phyloP scores from a whole-genome alignment of 805 yeast genomes.

The Isabelozyma heimii region DNA sequence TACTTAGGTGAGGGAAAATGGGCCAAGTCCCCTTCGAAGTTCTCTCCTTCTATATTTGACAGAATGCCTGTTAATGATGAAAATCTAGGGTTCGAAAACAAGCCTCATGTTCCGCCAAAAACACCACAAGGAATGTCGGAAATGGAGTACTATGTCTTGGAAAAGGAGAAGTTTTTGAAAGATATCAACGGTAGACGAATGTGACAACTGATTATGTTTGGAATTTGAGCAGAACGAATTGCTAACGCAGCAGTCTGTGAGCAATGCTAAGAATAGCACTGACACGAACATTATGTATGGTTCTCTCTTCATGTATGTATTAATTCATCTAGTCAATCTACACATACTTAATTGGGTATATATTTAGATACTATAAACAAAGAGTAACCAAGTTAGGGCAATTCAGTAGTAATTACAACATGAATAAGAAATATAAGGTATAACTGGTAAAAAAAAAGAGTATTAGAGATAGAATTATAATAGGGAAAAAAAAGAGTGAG shows the following conservation, averaged over 20 bases:
- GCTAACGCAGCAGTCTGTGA: too few relatives aligned
- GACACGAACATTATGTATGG: too few relatives aligned
- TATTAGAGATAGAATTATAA: background rate
- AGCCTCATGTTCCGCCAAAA: slow-evolving; percentile 44
- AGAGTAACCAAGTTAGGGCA: background rate
- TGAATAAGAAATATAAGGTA: background rate
- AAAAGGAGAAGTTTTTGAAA: slow-evolving; percentile 35
- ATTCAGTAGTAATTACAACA: background rate
- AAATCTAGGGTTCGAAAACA: slow-evolving; percentile 20
- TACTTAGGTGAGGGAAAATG: slow-evolving; percentile 41
- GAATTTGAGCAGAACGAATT: too few relatives aligned
- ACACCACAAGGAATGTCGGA: slow-evolving; percentile 42
- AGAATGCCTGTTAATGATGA: slow-evolving; percentile 20
- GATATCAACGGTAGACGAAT: slow-evolving; percentile 36
- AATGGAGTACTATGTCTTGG: slow-evolving; percentile 40
- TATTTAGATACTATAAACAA: background rate
- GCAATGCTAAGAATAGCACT: too few relatives aligned
- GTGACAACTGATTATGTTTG: background rate
- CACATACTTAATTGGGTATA: too few relatives aligned
- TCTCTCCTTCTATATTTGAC: slow-evolving; percentile 36
- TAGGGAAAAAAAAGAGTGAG: background rate
- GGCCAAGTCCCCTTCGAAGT: slow-evolving; percentile 10
- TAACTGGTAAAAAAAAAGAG: background rate
- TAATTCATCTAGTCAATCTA: too few relatives aligned
- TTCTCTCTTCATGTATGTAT: too few relatives aligned